Evolutionary conservation across 164 flowering plant species (phyloP).

Genomic region (Annona cherimola): DNA sequence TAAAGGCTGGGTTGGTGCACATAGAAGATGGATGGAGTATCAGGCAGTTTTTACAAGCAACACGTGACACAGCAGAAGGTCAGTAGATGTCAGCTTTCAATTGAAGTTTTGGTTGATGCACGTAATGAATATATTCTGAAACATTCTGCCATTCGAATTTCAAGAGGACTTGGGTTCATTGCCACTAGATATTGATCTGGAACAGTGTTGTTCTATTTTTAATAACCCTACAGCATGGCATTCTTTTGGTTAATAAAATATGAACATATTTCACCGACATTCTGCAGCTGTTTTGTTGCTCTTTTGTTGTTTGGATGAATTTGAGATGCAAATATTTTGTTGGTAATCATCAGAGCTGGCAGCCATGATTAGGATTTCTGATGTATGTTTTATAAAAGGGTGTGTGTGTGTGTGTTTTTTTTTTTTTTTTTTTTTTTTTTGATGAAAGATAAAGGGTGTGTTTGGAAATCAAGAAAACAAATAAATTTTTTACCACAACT

Average conservation of each 20-base stretch:
- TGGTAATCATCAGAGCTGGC: no score
- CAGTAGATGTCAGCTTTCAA: conserved; percentile 9
- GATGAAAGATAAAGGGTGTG: no score
- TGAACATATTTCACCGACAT: not conserved
- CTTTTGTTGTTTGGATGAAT: no score
- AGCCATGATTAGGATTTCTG: no score
- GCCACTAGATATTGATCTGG: not conserved
- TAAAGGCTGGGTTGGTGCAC: conserved; percentile 52
- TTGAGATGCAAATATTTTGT: no score
- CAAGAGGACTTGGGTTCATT: not conserved
- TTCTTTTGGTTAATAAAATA: not conserved
- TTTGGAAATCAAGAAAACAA: no score
- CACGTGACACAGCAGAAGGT: conserved; percentile 44
- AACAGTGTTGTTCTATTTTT: not conserved
- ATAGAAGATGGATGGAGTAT: conserved; percentile 48
- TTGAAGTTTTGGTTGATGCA: not conserved
- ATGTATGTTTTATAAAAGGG: no score
- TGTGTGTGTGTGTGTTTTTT: no score
- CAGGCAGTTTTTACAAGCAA: conserved; percentile 33
- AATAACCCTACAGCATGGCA: not conserved
- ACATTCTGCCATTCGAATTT: not conserved
- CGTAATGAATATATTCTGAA: not conserved
- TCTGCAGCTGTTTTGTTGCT: not conserved
- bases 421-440: no score
- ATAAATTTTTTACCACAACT: no score